Percentiles rank a stretch among this genome's conserved stretches.
Conservation (phyloP, 305 asterid genomes). For the Fraxinus angustifolia region DNA sequence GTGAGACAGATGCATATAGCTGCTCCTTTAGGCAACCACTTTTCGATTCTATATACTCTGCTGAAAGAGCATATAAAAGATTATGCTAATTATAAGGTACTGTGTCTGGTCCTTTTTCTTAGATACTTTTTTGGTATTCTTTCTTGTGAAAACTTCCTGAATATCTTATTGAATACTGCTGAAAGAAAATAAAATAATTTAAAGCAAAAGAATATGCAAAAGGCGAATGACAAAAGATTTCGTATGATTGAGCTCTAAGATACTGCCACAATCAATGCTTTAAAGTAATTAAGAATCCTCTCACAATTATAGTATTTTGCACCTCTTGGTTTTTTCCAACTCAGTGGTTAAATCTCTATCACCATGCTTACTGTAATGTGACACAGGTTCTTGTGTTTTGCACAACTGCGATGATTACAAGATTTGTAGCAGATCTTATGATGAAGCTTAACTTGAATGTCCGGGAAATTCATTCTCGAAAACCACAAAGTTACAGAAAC, state of each 20-base stretch:
- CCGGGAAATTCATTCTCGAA: constrained; percentile 90
- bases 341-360: not conserved
- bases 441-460: constrained; percentile 76
- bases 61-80: constrained; percentile 82
- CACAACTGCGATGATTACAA: constrained; percentile 95
- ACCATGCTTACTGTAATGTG: constrained; percentile 8
- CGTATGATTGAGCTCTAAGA: not conserved
- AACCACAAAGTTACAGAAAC: constrained; percentile 88
- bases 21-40: constrained; percentile 75
- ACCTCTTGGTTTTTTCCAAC: not conserved
- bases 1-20: constrained; percentile 74
- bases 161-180: not conserved
- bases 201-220: not conserved
- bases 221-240: not conserved
- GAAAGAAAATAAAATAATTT: not conserved
- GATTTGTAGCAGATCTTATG: constrained; percentile 79
- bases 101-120: not conserved
- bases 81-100: constrained; percentile 86
- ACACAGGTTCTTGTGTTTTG: constrained; percentile 90
- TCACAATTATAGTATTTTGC: not conserved
- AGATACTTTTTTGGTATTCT: not conserved
- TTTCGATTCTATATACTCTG: constrained; percentile 64
- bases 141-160: not conserved
- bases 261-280: not conserved
- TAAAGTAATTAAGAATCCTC: not conserved